Evolutionary conservation across 164 flowering plant genomes (phyloP).

Genomic region (Annona squamosa): DNA sequence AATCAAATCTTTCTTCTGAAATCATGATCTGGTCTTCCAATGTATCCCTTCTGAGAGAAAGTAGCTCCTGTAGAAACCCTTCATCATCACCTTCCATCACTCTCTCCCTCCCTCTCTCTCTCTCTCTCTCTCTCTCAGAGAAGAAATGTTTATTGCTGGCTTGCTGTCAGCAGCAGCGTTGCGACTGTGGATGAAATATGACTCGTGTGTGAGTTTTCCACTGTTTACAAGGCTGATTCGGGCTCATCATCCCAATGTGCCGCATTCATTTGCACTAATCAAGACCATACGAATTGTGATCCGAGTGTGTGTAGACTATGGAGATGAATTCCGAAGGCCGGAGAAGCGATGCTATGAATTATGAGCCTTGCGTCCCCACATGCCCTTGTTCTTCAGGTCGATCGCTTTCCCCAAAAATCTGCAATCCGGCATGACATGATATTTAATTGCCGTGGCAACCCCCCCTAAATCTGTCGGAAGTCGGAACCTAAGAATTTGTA

Average conservation of each 20-base stretch:
- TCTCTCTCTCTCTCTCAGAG: background rate
- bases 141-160: too few species aligned
- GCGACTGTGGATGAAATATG: too few species aligned
- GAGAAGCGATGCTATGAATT: background rate
- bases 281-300: background rate
- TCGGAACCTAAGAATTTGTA: conserved; percentile 31
- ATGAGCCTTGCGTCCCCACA: conserved; percentile 2
- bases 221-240: too few species aligned
- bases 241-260: background rate
- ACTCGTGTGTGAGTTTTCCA: too few species aligned
- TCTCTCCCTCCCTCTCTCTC: conserved; percentile 11
- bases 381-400: conserved; percentile 27
- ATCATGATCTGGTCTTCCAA: conserved; percentile 31
- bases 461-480: conserved; percentile 39
- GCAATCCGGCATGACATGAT: conserved; percentile 25
- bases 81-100: conserved; percentile 50
- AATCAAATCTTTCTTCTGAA: conserved; percentile 35
- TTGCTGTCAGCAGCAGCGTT: too few species aligned
- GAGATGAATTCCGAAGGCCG: background rate
- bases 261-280: background rate
- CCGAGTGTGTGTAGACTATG: background rate
- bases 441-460: conserved; percentile 25
- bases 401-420: conserved; percentile 41
- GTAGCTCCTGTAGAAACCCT: conserved; percentile 51
- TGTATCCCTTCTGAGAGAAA: conserved; percentile 41